Evolutionary conservation across 768 basidiomycete genomes (phyloP).

Genomic region (Lactifluus pinguis): DNA sequence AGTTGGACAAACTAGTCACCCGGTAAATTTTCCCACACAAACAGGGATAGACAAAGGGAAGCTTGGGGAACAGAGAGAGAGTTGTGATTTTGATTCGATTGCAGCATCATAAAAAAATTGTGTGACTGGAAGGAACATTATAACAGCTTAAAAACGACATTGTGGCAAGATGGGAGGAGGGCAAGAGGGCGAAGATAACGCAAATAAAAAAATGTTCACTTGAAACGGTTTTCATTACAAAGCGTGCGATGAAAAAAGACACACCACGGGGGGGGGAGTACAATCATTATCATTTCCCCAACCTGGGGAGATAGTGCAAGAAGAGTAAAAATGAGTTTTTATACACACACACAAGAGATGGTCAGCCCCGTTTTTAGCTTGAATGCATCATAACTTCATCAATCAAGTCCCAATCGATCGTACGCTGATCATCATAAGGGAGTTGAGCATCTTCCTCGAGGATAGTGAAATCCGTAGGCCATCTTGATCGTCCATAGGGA

Average conservation of each 20-base stretch:
- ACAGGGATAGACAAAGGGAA: neutral
- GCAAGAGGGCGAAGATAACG: neutral
- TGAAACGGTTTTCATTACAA: neutral
- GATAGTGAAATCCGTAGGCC: neutral
- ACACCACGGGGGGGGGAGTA: neutral
- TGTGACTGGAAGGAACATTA: neutral
- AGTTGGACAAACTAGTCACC: neutral
- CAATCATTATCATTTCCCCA: neutral
- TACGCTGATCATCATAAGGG: slow-evolving; percentile 7
- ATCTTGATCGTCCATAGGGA: neutral
- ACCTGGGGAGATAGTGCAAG: neutral
- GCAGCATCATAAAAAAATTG: neutral
- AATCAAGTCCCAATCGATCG: slow-evolving; percentile 20
- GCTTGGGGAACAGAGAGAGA: neutral
- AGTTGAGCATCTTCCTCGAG: neutral
- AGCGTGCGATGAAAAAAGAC: neutral
- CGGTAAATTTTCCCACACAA: neutral
- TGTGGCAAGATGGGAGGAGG: neutral
- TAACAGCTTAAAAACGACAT: neutral
- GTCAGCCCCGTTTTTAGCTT: neutral
- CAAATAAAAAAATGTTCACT: neutral
- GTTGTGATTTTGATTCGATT: neutral
- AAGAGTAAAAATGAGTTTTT: neutral
- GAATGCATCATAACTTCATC: slow-evolving; percentile 18
- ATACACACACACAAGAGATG: neutral